Evolutionary conservation across 768 basidiomycete genomes (phyloP).

Genomic region (Boletales sp.): DNA sequence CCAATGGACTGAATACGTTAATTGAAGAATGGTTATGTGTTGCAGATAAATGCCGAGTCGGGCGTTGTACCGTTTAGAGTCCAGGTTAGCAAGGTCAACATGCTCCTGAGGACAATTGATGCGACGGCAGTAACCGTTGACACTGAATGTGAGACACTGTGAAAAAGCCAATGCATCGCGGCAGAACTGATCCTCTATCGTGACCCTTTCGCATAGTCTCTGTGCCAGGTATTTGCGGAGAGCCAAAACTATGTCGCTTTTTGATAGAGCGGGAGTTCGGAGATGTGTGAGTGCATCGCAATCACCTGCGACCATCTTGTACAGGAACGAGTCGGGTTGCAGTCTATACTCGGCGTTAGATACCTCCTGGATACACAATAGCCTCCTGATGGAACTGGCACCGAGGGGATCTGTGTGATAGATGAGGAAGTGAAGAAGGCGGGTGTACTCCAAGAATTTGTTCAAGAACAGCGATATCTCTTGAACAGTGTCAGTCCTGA

Average conservation of each 20-base stretch:
- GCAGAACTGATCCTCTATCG: slow-evolving; percentile 33
- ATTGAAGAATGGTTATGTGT: slow-evolving; percentile 47
- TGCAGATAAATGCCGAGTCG: slow-evolving; percentile 45
- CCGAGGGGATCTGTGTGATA: slow-evolving; percentile 5
- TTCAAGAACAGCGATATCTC: slow-evolving; percentile 6
- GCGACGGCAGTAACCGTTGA: slow-evolving; percentile 32
- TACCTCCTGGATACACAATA: slow-evolving; percentile 20
- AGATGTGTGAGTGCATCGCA: neutral
- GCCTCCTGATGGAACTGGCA: slow-evolving; percentile 19
- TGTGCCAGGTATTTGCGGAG: slow-evolving; percentile 25
- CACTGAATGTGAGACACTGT: slow-evolving; percentile 36
- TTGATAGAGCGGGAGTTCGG: slow-evolving; percentile 15
- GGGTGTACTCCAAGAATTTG: slow-evolving; percentile 4
- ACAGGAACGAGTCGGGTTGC: slow-evolving; percentile 7
- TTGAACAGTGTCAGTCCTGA: slow-evolving; percentile 22
- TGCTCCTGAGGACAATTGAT: slow-evolving; percentile 38
- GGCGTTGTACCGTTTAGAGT: slow-evolving; percentile 35
- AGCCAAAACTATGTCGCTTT: slow-evolving; percentile 14
- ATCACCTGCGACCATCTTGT: neutral
- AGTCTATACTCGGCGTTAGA: slow-evolving; percentile 10
- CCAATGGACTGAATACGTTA: slow-evolving; percentile 17
- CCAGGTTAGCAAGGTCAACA: slow-evolving; percentile 20
- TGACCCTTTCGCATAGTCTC: slow-evolving; percentile 28
- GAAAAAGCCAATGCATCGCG: slow-evolving; percentile 30
- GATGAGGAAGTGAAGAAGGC: slow-evolving; percentile 5